These are phyloP conservation scores for Silene noctiflora DNA, from an alignment of 179 eudicot genomes.

Conservation along the genomic window DNA sequence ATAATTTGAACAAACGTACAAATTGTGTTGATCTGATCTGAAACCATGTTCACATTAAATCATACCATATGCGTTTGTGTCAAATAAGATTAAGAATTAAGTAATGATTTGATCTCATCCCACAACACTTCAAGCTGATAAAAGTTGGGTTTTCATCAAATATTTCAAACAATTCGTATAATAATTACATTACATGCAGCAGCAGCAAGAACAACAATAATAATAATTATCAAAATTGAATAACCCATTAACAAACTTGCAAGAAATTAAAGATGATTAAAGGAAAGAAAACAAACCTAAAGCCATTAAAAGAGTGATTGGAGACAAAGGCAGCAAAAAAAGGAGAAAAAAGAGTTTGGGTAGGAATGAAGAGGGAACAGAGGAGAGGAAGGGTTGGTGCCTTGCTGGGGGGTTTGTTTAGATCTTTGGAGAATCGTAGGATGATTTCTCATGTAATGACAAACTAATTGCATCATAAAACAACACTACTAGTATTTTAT, in stretches of 20 bases:
- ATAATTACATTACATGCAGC: not conserved
- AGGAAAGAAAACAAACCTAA: constrained; percentile 38
- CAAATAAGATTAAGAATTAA: not conserved
- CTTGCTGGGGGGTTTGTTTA: constrained; percentile 1
- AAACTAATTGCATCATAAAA: no score
- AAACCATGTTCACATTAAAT: not conserved
- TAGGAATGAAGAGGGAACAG: constrained; percentile 7
- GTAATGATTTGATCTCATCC: not conserved
- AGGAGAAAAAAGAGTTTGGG: not conserved
- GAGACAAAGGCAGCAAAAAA: not conserved
- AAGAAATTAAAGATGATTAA: not conserved
- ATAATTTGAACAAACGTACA: no score
- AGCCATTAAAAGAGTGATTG: constrained; percentile 30
- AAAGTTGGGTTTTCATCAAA: not conserved
- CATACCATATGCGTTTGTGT: not conserved
- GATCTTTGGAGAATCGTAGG: constrained; percentile 20
- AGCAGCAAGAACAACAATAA: not conserved
- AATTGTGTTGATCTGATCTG: constrained; percentile 20
- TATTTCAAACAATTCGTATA: not conserved
- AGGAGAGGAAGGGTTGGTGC: constrained; percentile 9
- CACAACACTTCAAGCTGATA: not conserved
- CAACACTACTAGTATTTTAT: no score
- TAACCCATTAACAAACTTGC: not conserved
- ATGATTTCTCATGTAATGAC: not conserved
- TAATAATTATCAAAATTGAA: no score